These are phyloP conservation scores for Rhizophora mangle DNA, from an alignment of 345 rosid genomes.

Conservation along the genomic window DNA sequence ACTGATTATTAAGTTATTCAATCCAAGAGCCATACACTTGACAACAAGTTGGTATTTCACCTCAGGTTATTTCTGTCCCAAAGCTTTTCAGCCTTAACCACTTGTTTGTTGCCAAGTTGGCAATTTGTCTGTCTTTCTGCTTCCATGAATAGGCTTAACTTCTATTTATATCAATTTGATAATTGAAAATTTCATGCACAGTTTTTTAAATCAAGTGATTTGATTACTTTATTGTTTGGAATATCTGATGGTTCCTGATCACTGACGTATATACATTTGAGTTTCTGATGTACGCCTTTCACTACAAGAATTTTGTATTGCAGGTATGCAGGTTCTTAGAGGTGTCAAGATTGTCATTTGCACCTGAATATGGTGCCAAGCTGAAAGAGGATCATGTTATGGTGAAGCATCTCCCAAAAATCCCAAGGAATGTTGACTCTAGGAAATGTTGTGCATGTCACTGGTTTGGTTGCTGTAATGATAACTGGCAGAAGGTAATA, in stretches of 20 bases:
- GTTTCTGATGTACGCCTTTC: conserved; percentile 25
- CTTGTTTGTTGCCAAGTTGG: no score
- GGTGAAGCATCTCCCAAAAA: conserved; percentile 86
- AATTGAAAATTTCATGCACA: no score
- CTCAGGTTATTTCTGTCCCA: no score
- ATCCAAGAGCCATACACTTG: no score
- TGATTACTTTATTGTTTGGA: neutral
- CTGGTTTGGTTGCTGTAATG: conserved; percentile 87
- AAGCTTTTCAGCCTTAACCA: no score
- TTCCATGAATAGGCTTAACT: no score
- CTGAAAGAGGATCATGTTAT: conserved; percentile 88
- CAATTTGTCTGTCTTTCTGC: no score
- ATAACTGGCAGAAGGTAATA: conserved; percentile 97
- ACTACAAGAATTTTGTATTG: conserved; percentile 20
- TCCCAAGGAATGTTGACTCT: conserved; percentile 56
- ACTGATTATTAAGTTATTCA: no score
- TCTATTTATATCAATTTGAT: no score
- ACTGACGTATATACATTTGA: neutral
- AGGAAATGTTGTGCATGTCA: conserved; percentile 63
- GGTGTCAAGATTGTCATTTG: conserved; percentile 91
- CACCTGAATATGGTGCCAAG: conserved; percentile 94
- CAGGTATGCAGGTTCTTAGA: conserved; percentile 99
- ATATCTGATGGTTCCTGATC: neutral
- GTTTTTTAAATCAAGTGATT: neutral
- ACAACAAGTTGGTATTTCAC: no score